Conservation (phyloP, 176 grass and related monocot species). For the Lolium rigidum region DNA sequence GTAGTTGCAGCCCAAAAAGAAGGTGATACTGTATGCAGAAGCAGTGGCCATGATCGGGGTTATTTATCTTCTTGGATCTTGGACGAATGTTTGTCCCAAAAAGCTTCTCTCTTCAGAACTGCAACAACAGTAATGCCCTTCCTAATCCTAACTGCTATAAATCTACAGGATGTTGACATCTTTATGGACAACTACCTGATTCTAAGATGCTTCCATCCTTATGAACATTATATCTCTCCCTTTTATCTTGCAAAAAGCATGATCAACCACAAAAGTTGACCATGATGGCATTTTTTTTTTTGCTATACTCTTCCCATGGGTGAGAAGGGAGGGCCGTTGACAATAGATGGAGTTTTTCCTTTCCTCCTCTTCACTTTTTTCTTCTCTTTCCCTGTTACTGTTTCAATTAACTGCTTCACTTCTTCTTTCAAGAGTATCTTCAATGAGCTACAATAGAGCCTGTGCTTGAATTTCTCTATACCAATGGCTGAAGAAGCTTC, state of each 20-base stretch:
- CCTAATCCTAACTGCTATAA: conserved; percentile 19
- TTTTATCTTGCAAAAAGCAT: conserved; percentile 16
- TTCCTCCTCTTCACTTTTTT: conserved; percentile 63
- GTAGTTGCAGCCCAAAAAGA: conserved; percentile 11
- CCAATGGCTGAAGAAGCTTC: conserved; percentile 63
- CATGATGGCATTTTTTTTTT: not conserved
- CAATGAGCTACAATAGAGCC: conserved; percentile 76
- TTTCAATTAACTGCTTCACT: conserved; percentile 83
- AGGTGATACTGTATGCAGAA: conserved; percentile 5
- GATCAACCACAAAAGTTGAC: conserved; percentile 6
- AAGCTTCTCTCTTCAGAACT: not conserved
- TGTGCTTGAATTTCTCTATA: conserved; percentile 76
- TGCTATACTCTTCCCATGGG: conserved; percentile 90
- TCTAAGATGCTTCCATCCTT: conserved; percentile 42
- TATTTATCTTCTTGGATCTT: conserved; percentile 23
- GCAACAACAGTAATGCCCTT: not conserved
- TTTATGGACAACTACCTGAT: conserved; percentile 40
- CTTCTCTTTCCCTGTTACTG: conserved; percentile 77
- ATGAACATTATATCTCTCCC: conserved; percentile 21
- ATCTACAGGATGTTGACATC: conserved; percentile 41
- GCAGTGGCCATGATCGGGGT: too few relatives aligned
- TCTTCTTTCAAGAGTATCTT: conserved; percentile 93
- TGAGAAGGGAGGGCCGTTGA: conserved; percentile 68
- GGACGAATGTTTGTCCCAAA: not conserved
- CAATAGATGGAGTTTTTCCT: conserved; percentile 65